Evolutionary conservation across 495 filamentous ascomycete species (phyloP).

Genomic region (Penicillium alfredii): DNA sequence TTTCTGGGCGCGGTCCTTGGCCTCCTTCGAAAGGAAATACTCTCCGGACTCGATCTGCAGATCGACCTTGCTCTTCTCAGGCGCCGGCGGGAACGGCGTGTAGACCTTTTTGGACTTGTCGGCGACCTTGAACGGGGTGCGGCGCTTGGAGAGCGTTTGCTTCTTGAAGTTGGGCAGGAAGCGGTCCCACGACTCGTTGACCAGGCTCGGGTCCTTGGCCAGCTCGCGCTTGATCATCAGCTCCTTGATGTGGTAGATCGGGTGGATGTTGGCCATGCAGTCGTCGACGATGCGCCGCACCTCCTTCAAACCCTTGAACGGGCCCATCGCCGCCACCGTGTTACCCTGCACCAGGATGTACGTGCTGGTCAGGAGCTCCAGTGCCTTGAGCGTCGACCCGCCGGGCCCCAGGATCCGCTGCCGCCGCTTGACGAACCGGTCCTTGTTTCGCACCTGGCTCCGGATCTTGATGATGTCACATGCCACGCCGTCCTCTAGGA

Average conservation of each 20-base stretch:
- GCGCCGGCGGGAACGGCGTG: slow-evolving; percentile 70
- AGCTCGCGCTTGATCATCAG: slow-evolving; percentile 98
- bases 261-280: slow-evolving; percentile 94
- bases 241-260: slow-evolving; percentile 94
- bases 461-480: slow-evolving; percentile 93
- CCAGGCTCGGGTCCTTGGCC: slow-evolving; percentile 87
- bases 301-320: slow-evolving; percentile 89
- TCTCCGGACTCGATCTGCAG: slow-evolving; percentile 97
- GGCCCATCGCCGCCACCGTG: slow-evolving; percentile 87
- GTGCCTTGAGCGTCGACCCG: slow-evolving; percentile 81
- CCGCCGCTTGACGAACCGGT: slow-evolving; percentile 92
- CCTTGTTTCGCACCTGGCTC: slow-evolving; percentile 86
- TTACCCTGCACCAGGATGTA: slow-evolving; percentile 98
- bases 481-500: slow-evolving; percentile 83
- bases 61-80: slow-evolving; percentile 96
- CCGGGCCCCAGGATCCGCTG: slow-evolving; percentile 85
- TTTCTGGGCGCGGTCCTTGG: slow-evolving; percentile 74
- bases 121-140: slow-evolving; percentile 74
- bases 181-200: slow-evolving; percentile 85
- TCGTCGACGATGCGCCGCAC: slow-evolving; percentile 86
- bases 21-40: slow-evolving; percentile 89
- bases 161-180: slow-evolving; percentile 99
- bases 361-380: slow-evolving; percentile 88
- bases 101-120: slow-evolving; percentile 94
- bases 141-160: slow-evolving; percentile 78